Evolutionary conservation across 345 rosid genomes (phyloP).

Genomic region (Melaleuca quinquenervia): DNA sequence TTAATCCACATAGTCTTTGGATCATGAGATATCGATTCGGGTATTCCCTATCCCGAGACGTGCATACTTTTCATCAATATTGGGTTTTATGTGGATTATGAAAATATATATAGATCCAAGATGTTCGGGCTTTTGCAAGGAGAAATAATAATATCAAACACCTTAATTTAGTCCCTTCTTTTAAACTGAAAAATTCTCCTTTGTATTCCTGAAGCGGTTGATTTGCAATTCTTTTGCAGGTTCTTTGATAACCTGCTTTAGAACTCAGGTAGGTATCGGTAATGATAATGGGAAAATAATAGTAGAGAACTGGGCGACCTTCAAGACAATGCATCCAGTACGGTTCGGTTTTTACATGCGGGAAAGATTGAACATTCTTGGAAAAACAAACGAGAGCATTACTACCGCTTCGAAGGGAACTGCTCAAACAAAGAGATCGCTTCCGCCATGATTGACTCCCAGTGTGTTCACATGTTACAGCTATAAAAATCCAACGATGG

Average conservation of each 20-base stretch:
- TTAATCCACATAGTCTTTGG: neutral
- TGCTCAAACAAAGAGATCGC: neutral
- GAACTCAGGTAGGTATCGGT: neutral
- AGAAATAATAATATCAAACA: neutral
- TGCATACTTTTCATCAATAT: neutral
- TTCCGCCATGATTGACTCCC: neutral
- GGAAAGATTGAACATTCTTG: neutral
- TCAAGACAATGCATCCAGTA: neutral
- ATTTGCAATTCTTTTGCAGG: neutral
- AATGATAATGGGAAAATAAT: neutral
- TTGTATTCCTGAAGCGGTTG: neutral
- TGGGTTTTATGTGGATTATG: neutral
- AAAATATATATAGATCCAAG: neutral
- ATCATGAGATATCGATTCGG: accelerated
- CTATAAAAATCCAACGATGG: neutral
- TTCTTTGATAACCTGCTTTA: neutral
- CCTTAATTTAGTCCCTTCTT: neutral
- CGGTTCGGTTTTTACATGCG: neutral
- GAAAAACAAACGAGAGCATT: neutral
- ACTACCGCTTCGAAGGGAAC: neutral
- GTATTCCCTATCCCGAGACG: neutral
- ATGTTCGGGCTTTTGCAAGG: neutral
- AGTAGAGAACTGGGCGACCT: neutral
- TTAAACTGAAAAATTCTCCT: neutral
- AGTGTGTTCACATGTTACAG: neutral